Evolutionary conservation across 192 early-diverging fungal species (phyloP), one percentile per base, ranked within the genome.

Genomic region (Entomortierella beljakovae): DNA sequence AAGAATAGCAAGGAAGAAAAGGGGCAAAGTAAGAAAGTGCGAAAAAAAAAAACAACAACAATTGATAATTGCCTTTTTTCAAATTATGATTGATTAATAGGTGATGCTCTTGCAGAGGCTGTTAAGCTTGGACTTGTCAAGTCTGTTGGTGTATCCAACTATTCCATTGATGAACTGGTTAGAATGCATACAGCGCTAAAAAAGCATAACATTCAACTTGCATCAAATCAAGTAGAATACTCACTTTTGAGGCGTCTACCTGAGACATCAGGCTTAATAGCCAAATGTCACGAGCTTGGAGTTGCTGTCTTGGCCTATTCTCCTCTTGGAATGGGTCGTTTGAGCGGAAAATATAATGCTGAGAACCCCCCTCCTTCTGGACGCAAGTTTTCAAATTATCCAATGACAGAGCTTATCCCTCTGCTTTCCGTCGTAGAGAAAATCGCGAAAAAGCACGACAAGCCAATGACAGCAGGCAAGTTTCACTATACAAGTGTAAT

Each of bases 271-370:
- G 92, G 89, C 1, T 60, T 93, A 28, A 84, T 93, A 23, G 84
- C 89, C 32, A 76, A 89, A 18, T 94, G 92, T 71, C 86, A 90
- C 54, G 90, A 93, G 65, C 84, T 94, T 3, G 90, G 91, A 37
- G 82, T 95, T 46, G 90, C 85, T 18, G 68, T 92, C 11, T 81
- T 96, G 23, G 91, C 95, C 1, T 90, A 93, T 57, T 90, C 91
- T 8, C 92, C 92, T 3, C 65, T 94, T 4, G 92, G 91, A 2
- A 85, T 89, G 50, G 94, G 94, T 6, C 88, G 92, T 40, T 64
- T 94, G 55, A 89, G 89, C 1, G 90, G 92, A 18, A 76, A 82
- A 15, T 87, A 89, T 66, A 51, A 54, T 22, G 75, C 75, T 3
- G 67, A 61, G n/a, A 79, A 79, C 60, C 75, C 75, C 33, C 75